phyloP scores from a whole-genome alignment of 2,329 filamentous ascomycete species.

The Penicillium nordicum region DNA sequence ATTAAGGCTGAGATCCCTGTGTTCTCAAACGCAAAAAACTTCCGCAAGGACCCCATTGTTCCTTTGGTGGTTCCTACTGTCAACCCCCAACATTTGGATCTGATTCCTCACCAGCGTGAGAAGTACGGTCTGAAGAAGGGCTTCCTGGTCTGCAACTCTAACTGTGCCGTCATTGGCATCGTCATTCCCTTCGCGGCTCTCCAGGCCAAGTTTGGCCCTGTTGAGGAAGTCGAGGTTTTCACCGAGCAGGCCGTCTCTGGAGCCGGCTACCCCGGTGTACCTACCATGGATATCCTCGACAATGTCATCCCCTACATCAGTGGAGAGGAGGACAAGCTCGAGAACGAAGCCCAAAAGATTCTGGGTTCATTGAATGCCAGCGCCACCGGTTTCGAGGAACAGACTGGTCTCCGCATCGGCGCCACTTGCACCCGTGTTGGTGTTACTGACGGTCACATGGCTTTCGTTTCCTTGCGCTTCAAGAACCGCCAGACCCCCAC shows the following conservation, averaged over 20 bases:
- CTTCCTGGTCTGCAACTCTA: conserved; percentile 95
- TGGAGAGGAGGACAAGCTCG: conserved; percentile 94
- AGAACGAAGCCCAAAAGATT: conserved; percentile 93
- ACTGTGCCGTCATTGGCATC: conserved; percentile 94
- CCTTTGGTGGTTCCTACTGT: conserved; percentile 94
- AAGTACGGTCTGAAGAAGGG: conserved; percentile 72
- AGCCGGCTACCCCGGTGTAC: conserved; percentile 66
- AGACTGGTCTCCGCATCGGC: conserved; percentile 69
- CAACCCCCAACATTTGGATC: conserved; percentile 79
- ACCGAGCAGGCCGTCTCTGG: conserved; percentile 94
- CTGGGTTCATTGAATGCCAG: conserved; percentile 71
- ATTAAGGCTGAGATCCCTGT: conserved; percentile 81
- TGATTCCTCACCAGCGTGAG: conserved; percentile 84
- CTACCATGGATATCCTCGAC: conserved; percentile 92
- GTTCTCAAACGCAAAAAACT: conserved; percentile 98
- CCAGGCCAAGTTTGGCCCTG: conserved; percentile 78
- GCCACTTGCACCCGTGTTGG: conserved; percentile 90
- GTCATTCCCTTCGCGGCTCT: conserved; percentile 93
- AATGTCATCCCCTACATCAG: conserved; percentile 93
- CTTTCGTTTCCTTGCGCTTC: conserved; percentile 87
- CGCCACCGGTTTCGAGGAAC: conserved; percentile 71
- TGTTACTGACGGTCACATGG: conserved; percentile 93
- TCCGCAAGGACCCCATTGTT: conserved; percentile 83
- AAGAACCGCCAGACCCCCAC: conserved; percentile 69
- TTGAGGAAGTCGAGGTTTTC: conserved; percentile 74